Percentiles rank a stretch among this genome's conserved stretches.
Evolutionary conservation across 192 early-diverging fungal genomes (phyloP).

Genomic region (Podila horticola): DNA sequence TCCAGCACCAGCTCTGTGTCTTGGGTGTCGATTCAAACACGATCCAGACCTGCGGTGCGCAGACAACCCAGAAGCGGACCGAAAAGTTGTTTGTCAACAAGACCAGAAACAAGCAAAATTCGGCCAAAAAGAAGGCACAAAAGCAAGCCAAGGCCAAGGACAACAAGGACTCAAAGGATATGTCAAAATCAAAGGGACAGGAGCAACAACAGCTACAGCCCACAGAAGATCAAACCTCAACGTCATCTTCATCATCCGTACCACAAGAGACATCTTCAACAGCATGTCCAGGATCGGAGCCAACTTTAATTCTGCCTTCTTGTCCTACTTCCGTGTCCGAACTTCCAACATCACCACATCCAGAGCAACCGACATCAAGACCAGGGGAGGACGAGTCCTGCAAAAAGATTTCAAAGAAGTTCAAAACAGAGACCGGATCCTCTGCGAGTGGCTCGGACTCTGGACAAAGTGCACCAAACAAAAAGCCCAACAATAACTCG

Average conservation of each 20-base stretch:
- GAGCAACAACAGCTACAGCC: not conserved
- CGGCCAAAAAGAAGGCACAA: not conserved
- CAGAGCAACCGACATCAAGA: not conserved
- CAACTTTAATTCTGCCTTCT: not conserved
- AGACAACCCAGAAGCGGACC: constrained; percentile 64
- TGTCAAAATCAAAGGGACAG: not conserved
- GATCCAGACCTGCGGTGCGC: constrained; percentile 79
- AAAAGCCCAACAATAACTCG: not conserved
- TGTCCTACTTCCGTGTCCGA: not conserved
- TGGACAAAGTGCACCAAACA: not conserved
- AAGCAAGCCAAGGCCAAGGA: constrained; percentile 5
- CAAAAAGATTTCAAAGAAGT: not conserved
- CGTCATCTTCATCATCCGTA: too few species aligned
- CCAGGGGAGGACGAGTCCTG: not conserved
- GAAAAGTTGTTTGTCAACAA: constrained; percentile 56
- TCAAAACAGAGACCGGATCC: not conserved
- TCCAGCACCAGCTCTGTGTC: constrained; percentile 70
- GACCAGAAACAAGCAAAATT: constrained; percentile 17
- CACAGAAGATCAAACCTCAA: too few species aligned
- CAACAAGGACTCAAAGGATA: not conserved
- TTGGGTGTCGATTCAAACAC: constrained; percentile 75
- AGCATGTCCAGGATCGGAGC: too few species aligned
- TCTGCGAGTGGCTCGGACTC: constrained; percentile 1
- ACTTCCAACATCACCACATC: not conserved
- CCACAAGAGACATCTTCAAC: too few species aligned